Evolutionary conservation across 2,329 filamentous ascomycete genomes (phyloP).

Genomic region (Nectriaceae sp.): DNA sequence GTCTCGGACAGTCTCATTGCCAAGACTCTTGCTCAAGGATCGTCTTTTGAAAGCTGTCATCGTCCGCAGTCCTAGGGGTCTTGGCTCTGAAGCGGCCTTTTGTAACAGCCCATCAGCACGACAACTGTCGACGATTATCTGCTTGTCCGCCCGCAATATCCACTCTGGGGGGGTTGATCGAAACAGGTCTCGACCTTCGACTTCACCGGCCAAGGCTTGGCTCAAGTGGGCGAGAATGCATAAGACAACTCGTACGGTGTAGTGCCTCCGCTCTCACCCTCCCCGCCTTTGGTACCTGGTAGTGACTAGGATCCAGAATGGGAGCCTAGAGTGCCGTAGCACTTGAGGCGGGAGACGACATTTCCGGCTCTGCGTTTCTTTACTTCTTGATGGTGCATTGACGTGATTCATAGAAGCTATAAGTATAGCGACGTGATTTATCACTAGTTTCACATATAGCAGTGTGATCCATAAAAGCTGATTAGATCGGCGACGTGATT

Average conservation of each 20-base stretch:
- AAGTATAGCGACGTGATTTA: no score
- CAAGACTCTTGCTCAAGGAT: constrained; percentile 7
- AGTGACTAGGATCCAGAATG: no score
- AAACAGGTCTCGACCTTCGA: constrained; percentile 25
- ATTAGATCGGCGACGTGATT: no score
- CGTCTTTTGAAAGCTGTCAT: constrained; percentile 5
- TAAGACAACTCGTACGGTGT: constrained; percentile 11
- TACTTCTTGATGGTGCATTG: no score
- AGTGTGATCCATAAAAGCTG: no score
- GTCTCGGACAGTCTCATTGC: constrained; percentile 6
- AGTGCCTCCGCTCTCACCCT: constrained; percentile 15
- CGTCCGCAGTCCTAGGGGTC: constrained; percentile 6
- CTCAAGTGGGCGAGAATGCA: constrained; percentile 20
- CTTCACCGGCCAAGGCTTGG: constrained; percentile 31
- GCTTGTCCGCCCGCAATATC: not conserved
- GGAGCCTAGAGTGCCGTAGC: no score
- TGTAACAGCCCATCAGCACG: not conserved
- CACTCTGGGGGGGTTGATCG: constrained; percentile 8
- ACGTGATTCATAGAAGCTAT: no score
- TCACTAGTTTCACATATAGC: no score
- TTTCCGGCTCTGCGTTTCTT: no score
- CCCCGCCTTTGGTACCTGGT: no score
- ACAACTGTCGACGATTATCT: not conserved
- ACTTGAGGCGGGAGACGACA: no score
- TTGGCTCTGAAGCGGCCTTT: constrained; percentile 11